Evolutionary conservation across 768 basidiomycete species (phyloP).

Genomic region (Mrakia hoshinonis): DNA sequence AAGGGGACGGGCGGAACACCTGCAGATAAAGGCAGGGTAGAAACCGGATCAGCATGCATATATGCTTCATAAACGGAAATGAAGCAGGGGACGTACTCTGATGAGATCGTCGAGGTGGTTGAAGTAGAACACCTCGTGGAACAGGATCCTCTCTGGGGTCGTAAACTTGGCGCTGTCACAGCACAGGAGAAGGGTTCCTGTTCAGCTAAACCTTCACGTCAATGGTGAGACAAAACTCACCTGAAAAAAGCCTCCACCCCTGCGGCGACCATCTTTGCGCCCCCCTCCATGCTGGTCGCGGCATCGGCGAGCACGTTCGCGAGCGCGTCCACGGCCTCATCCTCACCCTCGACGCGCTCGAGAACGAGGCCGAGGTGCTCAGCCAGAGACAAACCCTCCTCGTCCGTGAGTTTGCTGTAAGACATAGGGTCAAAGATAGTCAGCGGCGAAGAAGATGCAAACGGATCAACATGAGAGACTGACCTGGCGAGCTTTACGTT

Average conservation of each 20-base stretch:
- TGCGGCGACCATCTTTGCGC: slow-evolving; percentile 1
- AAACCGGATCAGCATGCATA: not conserved
- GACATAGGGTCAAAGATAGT: not conserved
- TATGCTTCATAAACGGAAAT: not conserved
- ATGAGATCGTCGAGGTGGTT: slow-evolving; percentile 21
- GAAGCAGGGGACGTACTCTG: not conserved
- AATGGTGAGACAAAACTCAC: not conserved
- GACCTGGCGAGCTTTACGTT: slow-evolving; percentile 8
- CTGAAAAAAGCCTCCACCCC: slow-evolving; percentile 1
- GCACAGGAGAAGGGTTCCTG: not conserved
- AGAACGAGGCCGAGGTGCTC: not conserved
- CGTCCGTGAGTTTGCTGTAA: slow-evolving; percentile 13
- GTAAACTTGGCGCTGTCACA: not conserved
- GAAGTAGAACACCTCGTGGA: slow-evolving; percentile 26
- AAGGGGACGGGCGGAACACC: slow-evolving; percentile 27
- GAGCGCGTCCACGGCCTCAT: not conserved
- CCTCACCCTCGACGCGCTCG: not conserved
- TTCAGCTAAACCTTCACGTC: not conserved
- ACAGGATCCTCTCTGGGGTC: not conserved
- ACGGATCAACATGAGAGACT: not conserved
- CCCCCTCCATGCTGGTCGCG: not conserved
- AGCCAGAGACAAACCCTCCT: not conserved
- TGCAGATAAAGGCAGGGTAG: not conserved
- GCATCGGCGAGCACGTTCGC: not conserved
- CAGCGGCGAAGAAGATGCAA: not conserved